Evolutionary conservation across 2,329 filamentous ascomycete genomes (phyloP), one percentile per base, ranked within the genome.

Genomic region (Penicillium sp.): DNA sequence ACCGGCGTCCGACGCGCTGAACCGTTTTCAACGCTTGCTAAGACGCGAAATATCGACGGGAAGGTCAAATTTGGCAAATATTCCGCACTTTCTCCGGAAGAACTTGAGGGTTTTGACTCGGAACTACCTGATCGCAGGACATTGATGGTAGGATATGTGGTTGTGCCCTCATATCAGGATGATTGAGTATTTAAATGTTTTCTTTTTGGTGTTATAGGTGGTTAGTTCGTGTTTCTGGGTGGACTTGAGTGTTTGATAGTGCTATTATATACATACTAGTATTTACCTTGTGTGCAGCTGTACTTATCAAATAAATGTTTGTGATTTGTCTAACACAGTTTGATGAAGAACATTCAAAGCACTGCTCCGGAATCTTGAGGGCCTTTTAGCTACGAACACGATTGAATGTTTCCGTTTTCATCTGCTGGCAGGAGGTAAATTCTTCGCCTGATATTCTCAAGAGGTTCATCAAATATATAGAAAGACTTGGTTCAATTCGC

Each of bases 41-140:
- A 96, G 79, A 96, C 91, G 12, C 84, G 94, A 65, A 85, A 90
- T 56, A 86, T 91, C 62, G 86, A 90, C 51, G 91, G 92, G 1
- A 92, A 92, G 74, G 89, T 97, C 3, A 89, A 89, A 65, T 99
- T 99, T 78, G 94, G 94, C 5, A 86, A 89, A 58, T 93, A 99
- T 76, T 80, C 81, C 36, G 78, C 78, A 58, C 72, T 81, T 65
- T 61, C 78, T 23, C 65, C 67, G 1, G 59, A 62, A n/a, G 66
- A 73, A 29, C 57, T 58, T 33, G 59, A 58, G 4, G 61, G 53
- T 0, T 55, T 62, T 45, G 64, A 62, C 12, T 45, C 49, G 48
- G 58, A 63, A 27, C 45, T 51, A 31, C 48, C 60, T 13, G 62
- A 60, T 25, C 58, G 61, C 31, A 61, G 62, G 57, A 74, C 65